Conservation (phyloP, 352 stramenopile species). For the Vaucheria bursata region DNA sequence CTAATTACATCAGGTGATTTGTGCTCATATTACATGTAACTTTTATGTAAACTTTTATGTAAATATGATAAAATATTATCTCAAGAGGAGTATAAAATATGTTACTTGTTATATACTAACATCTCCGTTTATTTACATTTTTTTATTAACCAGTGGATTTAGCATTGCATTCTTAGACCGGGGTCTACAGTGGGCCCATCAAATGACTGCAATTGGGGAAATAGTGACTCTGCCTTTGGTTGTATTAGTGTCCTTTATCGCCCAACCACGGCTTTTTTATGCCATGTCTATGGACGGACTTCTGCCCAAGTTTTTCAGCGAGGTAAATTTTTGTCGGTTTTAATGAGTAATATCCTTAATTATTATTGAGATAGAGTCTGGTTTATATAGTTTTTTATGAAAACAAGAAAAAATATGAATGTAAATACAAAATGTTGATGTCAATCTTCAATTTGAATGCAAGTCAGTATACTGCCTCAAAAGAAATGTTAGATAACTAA, state of each 20-base stretch:
- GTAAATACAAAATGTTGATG: not conserved
- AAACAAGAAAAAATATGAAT: not conserved
- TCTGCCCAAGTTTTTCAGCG: constrained; percentile 72
- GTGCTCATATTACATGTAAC: too few species aligned
- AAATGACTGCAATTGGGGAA: constrained; percentile 74
- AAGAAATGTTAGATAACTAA: too few species aligned
- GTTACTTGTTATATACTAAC: too few species aligned
- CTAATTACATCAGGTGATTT: too few species aligned
- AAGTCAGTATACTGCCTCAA: too few species aligned
- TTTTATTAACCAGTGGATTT: constrained; percentile 47
- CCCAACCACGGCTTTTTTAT: constrained; percentile 81
- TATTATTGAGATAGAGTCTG: not conserved
- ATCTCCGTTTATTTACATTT: too few species aligned
- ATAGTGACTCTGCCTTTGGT: constrained; percentile 83
- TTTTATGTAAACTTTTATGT: too few species aligned
- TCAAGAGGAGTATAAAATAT: too few species aligned
- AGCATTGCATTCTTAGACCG: constrained; percentile 52
- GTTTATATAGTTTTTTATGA: not conserved
- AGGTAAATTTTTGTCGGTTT: constrained; percentile 22
- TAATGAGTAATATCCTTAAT: not conserved
- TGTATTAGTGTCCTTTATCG: constrained; percentile 79
- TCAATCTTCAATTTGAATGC: too few species aligned
- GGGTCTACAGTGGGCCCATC: constrained; percentile 48
- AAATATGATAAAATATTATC: too few species aligned
- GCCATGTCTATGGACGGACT: constrained; percentile 81